These are phyloP conservation scores for Termitomyces sp. DNA, from an alignment of 768 basidiomycete genomes.

Conservation along the genomic window DNA sequence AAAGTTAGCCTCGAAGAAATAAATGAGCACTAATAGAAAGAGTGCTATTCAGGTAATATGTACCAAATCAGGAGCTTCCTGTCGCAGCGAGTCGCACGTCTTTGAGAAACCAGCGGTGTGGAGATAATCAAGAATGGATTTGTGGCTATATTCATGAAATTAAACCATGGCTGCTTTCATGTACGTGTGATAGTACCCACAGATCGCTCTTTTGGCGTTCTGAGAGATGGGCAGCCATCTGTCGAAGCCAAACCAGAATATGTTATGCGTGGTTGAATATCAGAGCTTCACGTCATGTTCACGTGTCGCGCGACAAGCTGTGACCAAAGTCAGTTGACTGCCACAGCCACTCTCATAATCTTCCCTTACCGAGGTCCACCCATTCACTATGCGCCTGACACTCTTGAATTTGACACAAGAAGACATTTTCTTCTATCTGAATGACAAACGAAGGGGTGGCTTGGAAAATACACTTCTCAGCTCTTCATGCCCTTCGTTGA, in stretches of 20 bases:
- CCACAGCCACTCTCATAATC: not conserved
- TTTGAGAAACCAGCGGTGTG: conserved; percentile 23
- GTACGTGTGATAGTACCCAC: not conserved
- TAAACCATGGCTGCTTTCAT: not conserved
- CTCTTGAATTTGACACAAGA: conserved; percentile 9
- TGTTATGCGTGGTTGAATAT: not conserved
- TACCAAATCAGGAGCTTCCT: conserved; percentile 18
- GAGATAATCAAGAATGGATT: conserved; percentile 31
- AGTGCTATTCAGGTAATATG: not conserved
- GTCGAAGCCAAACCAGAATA: not conserved
- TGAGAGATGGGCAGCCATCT: conserved; percentile 7
- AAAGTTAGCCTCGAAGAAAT: conserved; percentile 17
- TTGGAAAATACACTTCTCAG: not conserved
- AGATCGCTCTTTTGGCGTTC: conserved; percentile 11
- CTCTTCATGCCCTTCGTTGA: not conserved
- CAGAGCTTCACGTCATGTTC: not conserved
- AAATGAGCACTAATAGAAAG: not conserved
- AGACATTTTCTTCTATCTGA: conserved; percentile 5
- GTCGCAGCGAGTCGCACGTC: conserved; percentile 25
- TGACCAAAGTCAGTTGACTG: not conserved
- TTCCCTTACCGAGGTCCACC: not conserved
- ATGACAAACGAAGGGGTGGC: not conserved
- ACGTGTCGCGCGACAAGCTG: conserved; percentile 1
- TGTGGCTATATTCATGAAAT: conserved; percentile 19
- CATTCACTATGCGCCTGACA: conserved; percentile 5